A percentile compares a stretch with the other conserved stretches of the same genome.
phyloP scores from a whole-genome alignment of 2,329 filamentous ascomycete species.

The Fusarium acutatum region DNA sequence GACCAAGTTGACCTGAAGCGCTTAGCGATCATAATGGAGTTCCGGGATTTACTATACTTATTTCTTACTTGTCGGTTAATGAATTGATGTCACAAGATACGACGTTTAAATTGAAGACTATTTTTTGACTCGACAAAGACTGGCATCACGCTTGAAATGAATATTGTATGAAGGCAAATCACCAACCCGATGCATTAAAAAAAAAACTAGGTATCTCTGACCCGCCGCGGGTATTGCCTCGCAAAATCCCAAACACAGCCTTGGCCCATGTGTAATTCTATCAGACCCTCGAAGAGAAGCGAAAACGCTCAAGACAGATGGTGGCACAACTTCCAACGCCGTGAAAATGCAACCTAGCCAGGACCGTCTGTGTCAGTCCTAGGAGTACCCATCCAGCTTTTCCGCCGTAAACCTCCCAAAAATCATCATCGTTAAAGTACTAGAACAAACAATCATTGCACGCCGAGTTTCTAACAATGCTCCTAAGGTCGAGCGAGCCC shows the following conservation, averaged over 20 bases:
- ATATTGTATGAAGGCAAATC: constrained; percentile 1
- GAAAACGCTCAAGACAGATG: constrained; percentile 37
- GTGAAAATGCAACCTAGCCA: constrained; percentile 41
- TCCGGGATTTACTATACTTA: background rate
- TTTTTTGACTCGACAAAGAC: background rate
- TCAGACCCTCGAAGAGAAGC: constrained; percentile 22
- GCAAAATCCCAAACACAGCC: constrained; percentile 36
- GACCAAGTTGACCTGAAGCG: background rate
- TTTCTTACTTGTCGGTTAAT: background rate
- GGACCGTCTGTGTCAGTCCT: constrained; percentile 30
- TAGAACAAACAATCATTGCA: constrained; percentile 13
- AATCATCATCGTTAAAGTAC: constrained; percentile 38
- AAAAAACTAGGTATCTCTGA: constrained; percentile 40
- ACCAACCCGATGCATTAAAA: constrained; percentile 42
- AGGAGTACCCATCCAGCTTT: constrained; percentile 36
- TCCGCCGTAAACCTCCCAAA: constrained; percentile 30
- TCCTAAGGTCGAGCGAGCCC: constrained; percentile 55
- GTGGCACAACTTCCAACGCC: constrained; percentile 43
- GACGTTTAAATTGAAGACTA: no score
- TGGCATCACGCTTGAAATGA: background rate
- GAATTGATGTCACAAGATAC: constrained; percentile 3
- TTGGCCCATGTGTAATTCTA: constrained; percentile 32
- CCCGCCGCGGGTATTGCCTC: constrained; percentile 35
- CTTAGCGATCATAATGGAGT: constrained; percentile 22
- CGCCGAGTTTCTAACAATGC: constrained; percentile 9